Evolutionary conservation across 2,329 filamentous ascomycete species (phyloP), one percentile per base, ranked within the genome.

Genomic region (Stemphylium beticola): DNA sequence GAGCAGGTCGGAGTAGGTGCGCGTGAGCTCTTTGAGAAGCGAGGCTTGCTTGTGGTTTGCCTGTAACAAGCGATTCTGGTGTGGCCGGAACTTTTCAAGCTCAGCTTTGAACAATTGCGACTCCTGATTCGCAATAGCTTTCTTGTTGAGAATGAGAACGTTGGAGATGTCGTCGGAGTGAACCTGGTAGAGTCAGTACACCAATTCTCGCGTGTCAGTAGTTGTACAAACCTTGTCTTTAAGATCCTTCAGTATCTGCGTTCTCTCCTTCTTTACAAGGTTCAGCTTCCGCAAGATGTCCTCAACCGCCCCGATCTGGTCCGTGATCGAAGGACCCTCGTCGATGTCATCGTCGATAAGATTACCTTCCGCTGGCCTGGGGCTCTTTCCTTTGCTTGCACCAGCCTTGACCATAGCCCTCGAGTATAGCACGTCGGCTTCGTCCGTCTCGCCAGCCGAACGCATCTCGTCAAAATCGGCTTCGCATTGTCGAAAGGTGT

Each of bases 131-230:
- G 92, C 85, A 68, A 98, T 93, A 1, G 92, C 89, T 77, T 98
- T 99, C 74, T 98, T 98, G 82, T 99, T 99, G 55, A 99, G 80
- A 51, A 99, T 99, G 56, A 99, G 82, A 11, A 98, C 93, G 70
- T 96, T 95, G 4, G 93, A 97, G 60, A 99, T 99, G 69, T 99
- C 96, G 70, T 99, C 96, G 62, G 90, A 92, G 77, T 96, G 93
- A 48, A 93, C 89, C 93, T 97, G 61, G 12, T 42, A 17, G 36
- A 24, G 39, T 61, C 49, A 60, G 58, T 33, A 48, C 33, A 10
- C 6, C 4, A 7, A 33, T 34, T 17, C 12, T 4, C 2, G 17
- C n/a, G 18, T 6, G 4, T 20, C 12, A 24, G 15, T 15, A 9
- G 33, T 14, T 10, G 49, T 8, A 58, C 82, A 67, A 76, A 96